Percentiles rank a stretch among this genome's conserved stretches.
Evolutionary conservation across 2,329 filamentous ascomycete species (phyloP).

Genomic region (Exophiala alcalophila): DNA sequence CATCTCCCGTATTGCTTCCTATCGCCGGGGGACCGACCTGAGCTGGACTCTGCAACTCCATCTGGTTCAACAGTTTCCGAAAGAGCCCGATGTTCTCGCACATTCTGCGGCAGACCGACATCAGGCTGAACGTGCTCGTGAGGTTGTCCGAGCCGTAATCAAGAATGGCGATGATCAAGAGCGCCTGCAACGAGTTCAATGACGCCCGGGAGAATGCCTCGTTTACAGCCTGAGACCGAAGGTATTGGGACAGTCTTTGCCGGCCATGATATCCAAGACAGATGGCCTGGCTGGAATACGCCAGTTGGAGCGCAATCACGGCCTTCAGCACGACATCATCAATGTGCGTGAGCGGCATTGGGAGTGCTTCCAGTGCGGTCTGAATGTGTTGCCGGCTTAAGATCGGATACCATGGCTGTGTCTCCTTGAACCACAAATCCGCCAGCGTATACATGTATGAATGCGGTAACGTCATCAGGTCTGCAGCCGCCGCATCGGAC

Average conservation of each 20-base stretch:
- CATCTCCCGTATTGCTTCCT: conserved; percentile 25
- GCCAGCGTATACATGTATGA: conserved; percentile 31
- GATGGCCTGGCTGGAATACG: conserved; percentile 30
- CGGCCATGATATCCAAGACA: conserved; percentile 29
- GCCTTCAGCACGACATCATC: conserved; percentile 29
- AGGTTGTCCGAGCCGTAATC: conserved; percentile 31
- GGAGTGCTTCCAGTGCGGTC: conserved; percentile 18
- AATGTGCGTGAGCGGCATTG: conserved; percentile 23
- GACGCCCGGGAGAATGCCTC: conserved; percentile 29
- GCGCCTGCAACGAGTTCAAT: conserved; percentile 26
- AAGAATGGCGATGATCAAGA: conserved; percentile 28
- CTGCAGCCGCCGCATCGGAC: conserved; percentile 25
- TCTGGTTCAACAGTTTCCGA: conserved; percentile 27
- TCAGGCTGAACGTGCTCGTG: conserved; percentile 27
- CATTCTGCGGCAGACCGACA: conserved; percentile 28
- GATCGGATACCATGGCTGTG: conserved; percentile 40
- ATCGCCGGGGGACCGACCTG: conserved; percentile 28
- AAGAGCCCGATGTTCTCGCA: conserved; percentile 30
- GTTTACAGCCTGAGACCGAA: conserved; percentile 26
- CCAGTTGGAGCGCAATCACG: conserved; percentile 27
- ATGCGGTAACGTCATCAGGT: conserved; percentile 25
- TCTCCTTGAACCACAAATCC: conserved; percentile 37
- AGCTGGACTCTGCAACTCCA: conserved; percentile 24
- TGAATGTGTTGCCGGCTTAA: conserved; percentile 29
- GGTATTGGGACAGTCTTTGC: conserved; percentile 23